phyloP scores from a whole-genome alignment of 2,329 filamentous ascomycete genomes.

The Cryoendolithus antarcticus region DNA sequence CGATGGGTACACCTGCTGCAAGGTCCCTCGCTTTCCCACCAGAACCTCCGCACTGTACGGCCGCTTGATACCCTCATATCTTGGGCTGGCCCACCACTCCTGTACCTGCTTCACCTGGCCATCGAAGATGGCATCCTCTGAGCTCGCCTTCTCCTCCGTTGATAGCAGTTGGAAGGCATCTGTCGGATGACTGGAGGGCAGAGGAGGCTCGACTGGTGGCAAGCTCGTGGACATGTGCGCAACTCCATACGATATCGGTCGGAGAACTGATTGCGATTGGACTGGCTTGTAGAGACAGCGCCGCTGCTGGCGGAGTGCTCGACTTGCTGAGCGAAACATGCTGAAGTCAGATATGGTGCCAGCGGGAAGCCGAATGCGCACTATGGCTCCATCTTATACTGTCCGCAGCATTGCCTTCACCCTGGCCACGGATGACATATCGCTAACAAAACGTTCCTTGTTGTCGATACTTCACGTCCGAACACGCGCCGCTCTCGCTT shows the following conservation, averaged over 20 bases:
- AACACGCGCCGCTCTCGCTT: too few relatives aligned
- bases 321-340: constrained; percentile 18
- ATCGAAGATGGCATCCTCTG: constrained; percentile 77
- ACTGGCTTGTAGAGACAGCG: constrained; percentile 11
- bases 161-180: constrained; percentile 80
- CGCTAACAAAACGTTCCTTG: too few relatives aligned
- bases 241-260: constrained; percentile 13
- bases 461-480: too few relatives aligned
- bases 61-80: constrained; percentile 79
- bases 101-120: constrained; percentile 75
- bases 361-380: too few relatives aligned
- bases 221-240: constrained; percentile 37
- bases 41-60: constrained; percentile 86
- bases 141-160: constrained; percentile 59
- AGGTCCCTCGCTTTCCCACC: constrained; percentile 79
- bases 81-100: constrained; percentile 77
- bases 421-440: too few relatives aligned
- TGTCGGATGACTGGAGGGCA: constrained; percentile 50
- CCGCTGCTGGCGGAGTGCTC: constrained; percentile 18
- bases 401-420: too few relatives aligned
- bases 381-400: too few relatives aligned
- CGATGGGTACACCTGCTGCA: constrained; percentile 80
- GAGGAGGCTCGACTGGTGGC: constrained; percentile 45
- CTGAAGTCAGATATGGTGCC: too few relatives aligned
- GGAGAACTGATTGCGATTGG: constrained; percentile 8